phyloP scores from a whole-genome alignment of 2,329 filamentous ascomycete genomes.

The Hysterium pulicare region DNA sequence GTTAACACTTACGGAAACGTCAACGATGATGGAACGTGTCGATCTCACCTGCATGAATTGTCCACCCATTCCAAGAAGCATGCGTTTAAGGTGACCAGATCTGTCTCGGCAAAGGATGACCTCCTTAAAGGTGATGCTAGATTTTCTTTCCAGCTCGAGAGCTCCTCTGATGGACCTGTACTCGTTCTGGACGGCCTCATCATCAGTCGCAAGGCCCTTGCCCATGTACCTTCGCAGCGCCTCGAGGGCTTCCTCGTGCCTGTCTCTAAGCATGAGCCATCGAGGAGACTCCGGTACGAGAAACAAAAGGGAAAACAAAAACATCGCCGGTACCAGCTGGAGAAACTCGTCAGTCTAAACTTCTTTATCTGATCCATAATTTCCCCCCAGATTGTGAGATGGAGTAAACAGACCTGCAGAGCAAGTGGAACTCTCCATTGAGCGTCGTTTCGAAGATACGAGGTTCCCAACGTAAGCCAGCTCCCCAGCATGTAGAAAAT shows the following conservation, averaged over 20 bases:
- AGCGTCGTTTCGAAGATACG: constrained; percentile 6
- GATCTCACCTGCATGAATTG: constrained; percentile 11
- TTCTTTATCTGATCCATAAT: no score
- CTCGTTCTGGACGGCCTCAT: constrained; percentile 7
- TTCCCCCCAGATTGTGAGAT: no score
- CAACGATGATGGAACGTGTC: background rate
- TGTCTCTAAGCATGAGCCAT: constrained; percentile 53
- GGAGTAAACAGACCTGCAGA: constrained; percentile 6
- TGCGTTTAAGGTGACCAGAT: constrained; percentile 8
- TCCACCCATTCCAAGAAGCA: constrained; percentile 11
- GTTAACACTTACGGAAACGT: background rate
- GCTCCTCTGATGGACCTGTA: constrained; percentile 11
- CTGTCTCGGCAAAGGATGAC: constrained; percentile 9
- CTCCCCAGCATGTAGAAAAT: constrained; percentile 15
- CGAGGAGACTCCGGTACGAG: constrained; percentile 55
- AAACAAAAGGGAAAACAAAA: constrained; percentile 39
- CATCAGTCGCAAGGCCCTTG: constrained; percentile 4
- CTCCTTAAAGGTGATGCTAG: constrained; percentile 10
- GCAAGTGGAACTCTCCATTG: constrained; percentile 15
- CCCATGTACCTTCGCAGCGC: constrained; percentile 36
- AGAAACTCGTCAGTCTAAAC: constrained; percentile 20
- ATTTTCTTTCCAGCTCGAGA: constrained; percentile 10
- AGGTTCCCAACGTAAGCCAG: constrained; percentile 13
- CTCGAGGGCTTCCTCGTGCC: constrained; percentile 45
- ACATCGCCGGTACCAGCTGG: constrained; percentile 39